Conservation (phyloP, 2,329 filamentous ascomycete genomes). For the Fusarium avenaceum region DNA sequence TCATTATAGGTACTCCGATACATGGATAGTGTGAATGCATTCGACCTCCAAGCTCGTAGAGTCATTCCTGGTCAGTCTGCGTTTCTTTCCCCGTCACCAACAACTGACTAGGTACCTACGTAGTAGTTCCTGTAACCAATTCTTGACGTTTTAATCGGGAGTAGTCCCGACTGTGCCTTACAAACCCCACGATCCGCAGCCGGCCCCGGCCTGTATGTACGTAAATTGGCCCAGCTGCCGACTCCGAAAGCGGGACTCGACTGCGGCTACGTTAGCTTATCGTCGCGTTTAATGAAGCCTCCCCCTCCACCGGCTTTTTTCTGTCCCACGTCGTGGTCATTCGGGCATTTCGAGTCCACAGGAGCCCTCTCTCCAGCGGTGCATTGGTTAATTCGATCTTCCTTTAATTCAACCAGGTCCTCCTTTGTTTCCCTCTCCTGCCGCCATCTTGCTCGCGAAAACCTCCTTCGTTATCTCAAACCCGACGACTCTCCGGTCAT, state of each 20-base stretch:
- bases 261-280: slow-evolving; percentile 48
- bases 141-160: slow-evolving; percentile 1
- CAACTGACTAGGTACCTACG: too few relatives aligned
- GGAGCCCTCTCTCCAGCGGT: slow-evolving; percentile 26
- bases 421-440: slow-evolving; percentile 2
- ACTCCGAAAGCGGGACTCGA: slow-evolving; percentile 50
- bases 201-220: slow-evolving; percentile 29
- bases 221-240: slow-evolving; percentile 40
- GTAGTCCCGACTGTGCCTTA: slow-evolving; percentile 26
- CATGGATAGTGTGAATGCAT: too few relatives aligned
- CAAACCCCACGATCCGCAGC: slow-evolving; percentile 38
- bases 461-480: slow-evolving; percentile 20
- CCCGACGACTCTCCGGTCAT: slow-evolving; percentile 16
- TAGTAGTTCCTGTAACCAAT: too few relatives aligned
- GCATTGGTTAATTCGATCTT: slow-evolving; percentile 15
- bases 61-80: background rate
- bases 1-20: too few relatives aligned
- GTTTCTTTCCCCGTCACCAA: background rate
- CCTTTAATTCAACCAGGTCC: background rate
- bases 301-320: slow-evolving; percentile 37
- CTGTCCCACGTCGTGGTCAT: slow-evolving; percentile 39
- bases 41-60: background rate
- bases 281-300: slow-evolving; percentile 45
- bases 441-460: slow-evolving; percentile 21
- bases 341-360: slow-evolving; percentile 37